Conservation (phyloP, 2,329 filamentous ascomycete genomes). For the Endocalyx cinctus region DNA sequence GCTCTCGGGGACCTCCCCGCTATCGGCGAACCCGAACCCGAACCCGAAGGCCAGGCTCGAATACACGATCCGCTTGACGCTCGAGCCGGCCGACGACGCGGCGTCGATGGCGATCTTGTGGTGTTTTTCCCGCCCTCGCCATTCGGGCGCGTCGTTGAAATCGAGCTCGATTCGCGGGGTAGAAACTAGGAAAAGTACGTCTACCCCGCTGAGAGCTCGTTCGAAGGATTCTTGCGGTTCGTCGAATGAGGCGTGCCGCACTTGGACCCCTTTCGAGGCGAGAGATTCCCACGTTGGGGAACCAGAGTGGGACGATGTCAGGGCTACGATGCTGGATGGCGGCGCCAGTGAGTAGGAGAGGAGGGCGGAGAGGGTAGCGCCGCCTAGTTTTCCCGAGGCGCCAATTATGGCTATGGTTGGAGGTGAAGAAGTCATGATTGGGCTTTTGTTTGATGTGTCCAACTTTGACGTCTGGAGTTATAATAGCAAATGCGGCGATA, state of each 20-base stretch:
- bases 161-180: conserved; percentile 21
- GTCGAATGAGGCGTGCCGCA: conserved; percentile 50
- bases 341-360: conserved; percentile 30
- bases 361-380: conserved; percentile 45
- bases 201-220: conserved; percentile 43
- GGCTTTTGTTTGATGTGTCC: not conserved
- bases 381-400: conserved; percentile 48
- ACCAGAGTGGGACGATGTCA: conserved; percentile 37
- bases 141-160: conserved; percentile 17
- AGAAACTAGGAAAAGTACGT: conserved; percentile 51
- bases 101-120: conserved; percentile 47
- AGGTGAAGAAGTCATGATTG: conserved; percentile 11
- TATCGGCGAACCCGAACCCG: not conserved
- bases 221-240: conserved; percentile 38
- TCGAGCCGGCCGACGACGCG: conserved; percentile 43
- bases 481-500: no score
- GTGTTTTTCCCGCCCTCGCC: conserved; percentile 29
- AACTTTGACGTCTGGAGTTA: no score
- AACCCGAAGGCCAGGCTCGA: conserved; percentile 51
- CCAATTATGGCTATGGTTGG: conserved; percentile 43
- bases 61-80: conserved; percentile 54
- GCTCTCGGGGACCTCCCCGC: no score
- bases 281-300: conserved; percentile 34
- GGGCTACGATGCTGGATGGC: conserved; percentile 19
- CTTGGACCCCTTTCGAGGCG: conserved; percentile 37